Evolutionary conservation across 106 monocot genomes (phyloP).

Genomic region (Dendrobium catenatum): DNA sequence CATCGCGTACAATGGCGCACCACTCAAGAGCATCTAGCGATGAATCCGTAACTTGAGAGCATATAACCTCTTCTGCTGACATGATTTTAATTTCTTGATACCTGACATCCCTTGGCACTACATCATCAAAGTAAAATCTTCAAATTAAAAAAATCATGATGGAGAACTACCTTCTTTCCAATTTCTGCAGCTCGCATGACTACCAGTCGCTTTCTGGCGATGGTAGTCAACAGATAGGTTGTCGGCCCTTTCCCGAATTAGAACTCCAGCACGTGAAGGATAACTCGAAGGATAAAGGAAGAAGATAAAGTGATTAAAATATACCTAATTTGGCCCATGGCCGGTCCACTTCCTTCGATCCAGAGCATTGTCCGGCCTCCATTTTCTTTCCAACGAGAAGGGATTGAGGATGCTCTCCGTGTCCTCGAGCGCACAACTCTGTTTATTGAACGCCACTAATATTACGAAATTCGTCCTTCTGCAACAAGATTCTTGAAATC

Average conservation of each 20-base stretch:
- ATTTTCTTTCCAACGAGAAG: conserved; percentile 9
- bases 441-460: background rate
- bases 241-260: background rate
- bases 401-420: background rate
- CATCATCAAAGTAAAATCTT: conserved; percentile 1
- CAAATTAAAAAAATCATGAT: background rate
- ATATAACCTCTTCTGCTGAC: conserved; percentile 30
- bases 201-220: background rate
- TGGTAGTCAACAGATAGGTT: background rate
- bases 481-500: background rate
- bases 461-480: background rate
- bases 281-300: background rate
- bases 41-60: conserved; percentile 24
- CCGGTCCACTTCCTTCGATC: conserved; percentile 10
- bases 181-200: background rate
- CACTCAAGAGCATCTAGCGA: conserved; percentile 32
- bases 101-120: conserved; percentile 55
- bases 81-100: conserved; percentile 43
- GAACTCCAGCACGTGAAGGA: background rate
- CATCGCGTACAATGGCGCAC: conserved; percentile 46
- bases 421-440: background rate
- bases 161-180: background rate
- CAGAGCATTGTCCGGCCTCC: conserved; percentile 50
- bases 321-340: conserved; percentile 70
- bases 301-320: background rate